Conservation (phyloP, 2,329 filamentous ascomycete genomes). For the Exophiala spinifera region DNA sequence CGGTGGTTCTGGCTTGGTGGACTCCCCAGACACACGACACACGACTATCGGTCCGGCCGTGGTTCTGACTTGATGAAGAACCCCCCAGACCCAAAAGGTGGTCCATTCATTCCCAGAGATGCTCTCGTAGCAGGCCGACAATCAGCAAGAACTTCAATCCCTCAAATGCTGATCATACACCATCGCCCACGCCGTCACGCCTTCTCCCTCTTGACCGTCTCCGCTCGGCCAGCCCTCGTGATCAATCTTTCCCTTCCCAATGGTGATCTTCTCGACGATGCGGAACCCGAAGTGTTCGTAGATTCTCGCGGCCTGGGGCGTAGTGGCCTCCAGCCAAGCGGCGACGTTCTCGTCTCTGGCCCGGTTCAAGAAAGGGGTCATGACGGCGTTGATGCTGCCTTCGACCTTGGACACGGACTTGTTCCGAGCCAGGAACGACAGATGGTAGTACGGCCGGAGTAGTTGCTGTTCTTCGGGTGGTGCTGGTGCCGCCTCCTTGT, state of each 20-base stretch:
- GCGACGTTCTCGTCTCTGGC: conserved; percentile 23
- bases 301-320: conserved; percentile 20
- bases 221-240: conserved; percentile 18
- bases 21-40: too few relatives aligned
- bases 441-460: conserved; percentile 24
- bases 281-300: conserved; percentile 26
- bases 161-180: conserved; percentile 17
- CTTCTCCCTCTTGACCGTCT: conserved; percentile 12
- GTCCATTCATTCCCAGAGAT: too few relatives aligned
- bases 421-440: conserved; percentile 27
- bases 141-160: not conserved
- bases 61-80: too few relatives aligned
- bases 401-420: conserved; percentile 11
- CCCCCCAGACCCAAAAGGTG: too few relatives aligned
- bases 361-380: conserved; percentile 23
- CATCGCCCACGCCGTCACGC: conserved; percentile 24
- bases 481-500: not conserved
- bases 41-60: too few relatives aligned
- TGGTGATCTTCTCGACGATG: conserved; percentile 21
- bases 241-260: conserved; percentile 20
- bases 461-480: too few relatives aligned
- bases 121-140: too few relatives aligned
- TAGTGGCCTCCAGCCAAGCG: conserved; percentile 27
- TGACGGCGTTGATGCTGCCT: conserved; percentile 25
- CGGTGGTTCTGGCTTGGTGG: too few relatives aligned